phyloP scores from a whole-genome alignment of 148 eudicot genomes.

The Dianthus caryophyllus region DNA sequence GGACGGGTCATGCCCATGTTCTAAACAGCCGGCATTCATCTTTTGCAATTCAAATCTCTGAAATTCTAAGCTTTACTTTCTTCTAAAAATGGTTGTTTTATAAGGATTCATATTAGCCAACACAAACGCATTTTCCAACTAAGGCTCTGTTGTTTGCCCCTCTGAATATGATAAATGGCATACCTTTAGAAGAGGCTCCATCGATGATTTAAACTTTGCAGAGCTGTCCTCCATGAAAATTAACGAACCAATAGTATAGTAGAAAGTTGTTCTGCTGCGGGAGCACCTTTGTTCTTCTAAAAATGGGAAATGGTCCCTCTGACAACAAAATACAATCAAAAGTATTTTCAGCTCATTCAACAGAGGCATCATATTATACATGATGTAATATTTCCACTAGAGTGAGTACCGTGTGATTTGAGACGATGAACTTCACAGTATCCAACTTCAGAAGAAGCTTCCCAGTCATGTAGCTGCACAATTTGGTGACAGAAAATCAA shows the following conservation, averaged over 20 bases:
- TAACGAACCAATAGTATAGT: constrained; percentile 72
- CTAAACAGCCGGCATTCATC: neutral
- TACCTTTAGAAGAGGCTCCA: constrained; percentile 83
- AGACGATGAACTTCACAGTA: constrained; percentile 67
- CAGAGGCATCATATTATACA: constrained; percentile 4
- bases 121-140: neutral
- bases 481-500: neutral
- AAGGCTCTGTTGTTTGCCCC: neutral
- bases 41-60: neutral
- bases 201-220: constrained; percentile 70
- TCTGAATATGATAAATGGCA: neutral
- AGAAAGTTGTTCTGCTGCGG: constrained; percentile 88
- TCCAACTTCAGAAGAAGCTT: constrained; percentile 88
- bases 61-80: neutral
- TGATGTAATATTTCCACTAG: neutral
- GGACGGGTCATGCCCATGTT: no score
- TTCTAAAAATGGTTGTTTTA: neutral
- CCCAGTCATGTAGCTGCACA: constrained; percentile 86
- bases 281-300: constrained; percentile 71
- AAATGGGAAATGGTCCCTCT: constrained; percentile 85
- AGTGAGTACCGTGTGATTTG: constrained; percentile 67
- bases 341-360: constrained; percentile 1
- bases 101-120: constrained; percentile 2
- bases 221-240: constrained; percentile 82
- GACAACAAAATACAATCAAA: constrained; percentile 17